Base-by-base conservation (phyloP, 2,329 filamentous ascomycete genomes). In the Fusarium mangiferae region DNA sequence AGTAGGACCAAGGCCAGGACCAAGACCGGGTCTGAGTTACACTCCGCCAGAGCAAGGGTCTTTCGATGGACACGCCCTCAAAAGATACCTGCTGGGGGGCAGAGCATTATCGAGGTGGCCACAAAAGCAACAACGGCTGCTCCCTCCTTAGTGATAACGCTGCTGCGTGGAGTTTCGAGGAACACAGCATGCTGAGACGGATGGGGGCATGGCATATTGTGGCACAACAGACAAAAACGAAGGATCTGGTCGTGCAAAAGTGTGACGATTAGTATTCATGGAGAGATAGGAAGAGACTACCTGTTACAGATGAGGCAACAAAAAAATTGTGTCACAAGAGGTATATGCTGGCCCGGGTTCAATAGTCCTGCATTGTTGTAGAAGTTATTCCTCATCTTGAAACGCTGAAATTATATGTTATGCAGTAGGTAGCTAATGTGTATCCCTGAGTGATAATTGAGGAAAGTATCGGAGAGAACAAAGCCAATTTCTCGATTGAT, bases 271-370 rank as follows among this genome's bases (percentile, higher is more conserved):
- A 45, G 44, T 59, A 42, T 58, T 28, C 24, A 46, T 57, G 39
- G 45, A 62, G 48, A 61, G 54, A 36, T 39, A 39, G 51, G 39
- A 20, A 36, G 55, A 68, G 39, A 49, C 46, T 49, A 49, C 30
- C 33, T 36, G n/a, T 35, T 35, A 24, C 62, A 74, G 68, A 74
- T 74, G 55, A 67, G 60, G 68, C 56, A 65, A 60, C 39, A 58
- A 46, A 41, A 41, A 45, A 44, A 54, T 41, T 54, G 57, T 72
- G 68, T 44, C 36, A 68, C 57, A 36, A 28, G 51, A 33, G 35
- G 35, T 18, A 38, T 28, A 46, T 51, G 48, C 35, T n/a, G n/a
- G 42, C 36, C 24, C 26, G 8, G 11, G 26, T 35, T 24, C n/a
- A 35, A 39, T 44, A 33, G 18, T 22, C 11, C 35, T 36, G 45